Percentiles rank a stretch among this genome's conserved stretches.
phyloP scores from a whole-genome alignment of 176 grass and related monocot species.

The Stipa capillata region DNA sequence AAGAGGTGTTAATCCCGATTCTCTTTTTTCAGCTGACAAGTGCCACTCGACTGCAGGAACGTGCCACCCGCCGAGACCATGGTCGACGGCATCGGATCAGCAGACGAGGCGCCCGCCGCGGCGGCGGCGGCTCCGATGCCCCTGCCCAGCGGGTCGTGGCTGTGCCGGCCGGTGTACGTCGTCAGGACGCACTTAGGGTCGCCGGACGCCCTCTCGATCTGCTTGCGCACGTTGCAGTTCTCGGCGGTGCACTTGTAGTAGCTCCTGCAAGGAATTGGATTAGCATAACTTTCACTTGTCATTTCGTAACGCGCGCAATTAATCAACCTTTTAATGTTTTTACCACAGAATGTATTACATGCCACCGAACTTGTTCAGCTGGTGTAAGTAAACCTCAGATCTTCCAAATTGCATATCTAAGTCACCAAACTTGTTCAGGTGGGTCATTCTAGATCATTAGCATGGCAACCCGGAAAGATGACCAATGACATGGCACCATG shows the following conservation, averaged over 20 bases:
- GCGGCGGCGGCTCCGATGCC: background rate
- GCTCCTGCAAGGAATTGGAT: slow-evolving; percentile 15
- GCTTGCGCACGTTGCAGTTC: slow-evolving; percentile 43
- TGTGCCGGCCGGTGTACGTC: slow-evolving; percentile 43
- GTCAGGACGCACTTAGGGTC: slow-evolving; percentile 38
- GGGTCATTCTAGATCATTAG: too few relatives aligned
- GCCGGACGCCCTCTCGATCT: slow-evolving; percentile 36
- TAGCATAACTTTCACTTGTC: too few relatives aligned
- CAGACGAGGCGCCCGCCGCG: background rate
- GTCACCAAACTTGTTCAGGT: too few relatives aligned
- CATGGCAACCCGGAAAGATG: too few relatives aligned
- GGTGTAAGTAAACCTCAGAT: too few relatives aligned
- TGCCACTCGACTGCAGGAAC: background rate
- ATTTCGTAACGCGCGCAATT: background rate
- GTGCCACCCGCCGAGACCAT: background rate
- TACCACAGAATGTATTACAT: too few relatives aligned
- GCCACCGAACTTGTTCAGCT: too few relatives aligned
- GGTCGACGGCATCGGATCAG: background rate
- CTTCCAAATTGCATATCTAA: too few relatives aligned
- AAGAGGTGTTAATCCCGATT: background rate
- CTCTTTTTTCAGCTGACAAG: slow-evolving; percentile 32
- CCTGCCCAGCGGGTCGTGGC: slow-evolving; percentile 26
- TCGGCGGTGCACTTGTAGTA: slow-evolving; percentile 55
- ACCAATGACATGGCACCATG: too few relatives aligned
- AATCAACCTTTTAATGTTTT: too few relatives aligned